A percentile compares a stretch with the other conserved stretches of the same genome.
Conservation (phyloP, 179 eudicot genomes). For the Pouteria campechiana region DNA sequence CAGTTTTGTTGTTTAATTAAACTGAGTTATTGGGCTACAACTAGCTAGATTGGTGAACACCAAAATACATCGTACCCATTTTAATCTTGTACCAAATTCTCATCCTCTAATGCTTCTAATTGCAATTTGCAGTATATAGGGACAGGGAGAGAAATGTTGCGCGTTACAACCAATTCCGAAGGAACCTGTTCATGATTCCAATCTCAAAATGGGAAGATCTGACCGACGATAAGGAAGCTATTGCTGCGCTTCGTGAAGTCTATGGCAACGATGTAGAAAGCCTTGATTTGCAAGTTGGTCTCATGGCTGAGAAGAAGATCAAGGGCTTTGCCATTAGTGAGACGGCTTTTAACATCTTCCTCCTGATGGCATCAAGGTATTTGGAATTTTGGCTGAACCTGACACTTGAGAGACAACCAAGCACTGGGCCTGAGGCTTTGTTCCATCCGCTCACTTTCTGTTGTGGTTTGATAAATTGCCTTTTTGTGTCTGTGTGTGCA, state of each 20-base stretch:
- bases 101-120: too few relatives aligned
- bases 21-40: too few relatives aligned
- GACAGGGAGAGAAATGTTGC: conserved; percentile 31
- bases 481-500: too few relatives aligned
- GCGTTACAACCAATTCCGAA: conserved; percentile 23
- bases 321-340: conserved; percentile 24
- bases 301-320: conserved; percentile 25
- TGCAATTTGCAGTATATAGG: conserved; percentile 30
- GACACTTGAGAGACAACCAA: too few relatives aligned
- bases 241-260: conserved; percentile 16
- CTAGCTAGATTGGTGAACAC: too few relatives aligned
- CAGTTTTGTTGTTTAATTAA: too few relatives aligned
- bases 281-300: conserved; percentile 20
- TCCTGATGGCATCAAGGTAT: conserved; percentile 39
- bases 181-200: conserved; percentile 18
- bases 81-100: too few relatives aligned
- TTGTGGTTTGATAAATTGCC: too few relatives aligned
- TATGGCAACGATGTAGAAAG: conserved; percentile 24
- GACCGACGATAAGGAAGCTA: conserved; percentile 24
- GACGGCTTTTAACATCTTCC: conserved; percentile 24
- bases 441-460: too few relatives aligned
- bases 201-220: conserved; percentile 35
- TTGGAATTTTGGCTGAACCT: too few relatives aligned
- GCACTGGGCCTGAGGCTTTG: too few relatives aligned
- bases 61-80: too few relatives aligned